Conservation (phyloP, 768 basidiomycete genomes). For the Calvatia gigantea region DNA sequence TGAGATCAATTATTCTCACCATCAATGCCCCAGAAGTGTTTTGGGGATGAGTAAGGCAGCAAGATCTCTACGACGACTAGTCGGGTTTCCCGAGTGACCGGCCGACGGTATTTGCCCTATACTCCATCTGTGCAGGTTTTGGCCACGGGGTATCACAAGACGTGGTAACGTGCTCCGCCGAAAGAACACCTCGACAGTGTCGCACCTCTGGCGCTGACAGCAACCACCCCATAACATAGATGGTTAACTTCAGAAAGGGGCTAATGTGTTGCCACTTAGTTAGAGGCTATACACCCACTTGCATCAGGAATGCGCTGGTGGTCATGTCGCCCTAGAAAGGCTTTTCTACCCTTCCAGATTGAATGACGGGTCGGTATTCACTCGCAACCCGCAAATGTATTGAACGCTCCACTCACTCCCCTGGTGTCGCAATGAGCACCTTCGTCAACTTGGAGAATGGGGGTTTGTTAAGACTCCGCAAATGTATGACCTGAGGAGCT, state of each 20-base stretch:
- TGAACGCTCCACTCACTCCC: not conserved
- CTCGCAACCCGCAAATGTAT: too few relatives aligned
- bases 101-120: not conserved
- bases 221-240: not conserved
- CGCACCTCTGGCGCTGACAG: not conserved
- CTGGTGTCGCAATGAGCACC: not conserved
- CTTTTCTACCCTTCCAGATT: too few relatives aligned
- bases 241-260: constrained; percentile 1
- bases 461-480: not conserved
- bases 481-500: not conserved
- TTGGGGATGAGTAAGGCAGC: not conserved
- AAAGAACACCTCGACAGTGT: not conserved
- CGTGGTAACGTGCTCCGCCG: not conserved
- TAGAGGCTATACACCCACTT: too few relatives aligned
- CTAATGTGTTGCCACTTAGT: too few relatives aligned
- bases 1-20: constrained; percentile 9
- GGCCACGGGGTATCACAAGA: not conserved
- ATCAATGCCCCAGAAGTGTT: constrained; percentile 3
- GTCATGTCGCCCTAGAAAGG: too few relatives aligned
- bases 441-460: not conserved
- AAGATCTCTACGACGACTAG: not conserved
- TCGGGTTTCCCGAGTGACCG: not conserved
- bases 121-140: not conserved
- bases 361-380: not conserved
- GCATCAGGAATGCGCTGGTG: too few relatives aligned